Evolutionary conservation across 2,329 filamentous ascomycete species (phyloP), one percentile per base, ranked within the genome.

Genomic region (Dryadomyces sulphureus): DNA sequence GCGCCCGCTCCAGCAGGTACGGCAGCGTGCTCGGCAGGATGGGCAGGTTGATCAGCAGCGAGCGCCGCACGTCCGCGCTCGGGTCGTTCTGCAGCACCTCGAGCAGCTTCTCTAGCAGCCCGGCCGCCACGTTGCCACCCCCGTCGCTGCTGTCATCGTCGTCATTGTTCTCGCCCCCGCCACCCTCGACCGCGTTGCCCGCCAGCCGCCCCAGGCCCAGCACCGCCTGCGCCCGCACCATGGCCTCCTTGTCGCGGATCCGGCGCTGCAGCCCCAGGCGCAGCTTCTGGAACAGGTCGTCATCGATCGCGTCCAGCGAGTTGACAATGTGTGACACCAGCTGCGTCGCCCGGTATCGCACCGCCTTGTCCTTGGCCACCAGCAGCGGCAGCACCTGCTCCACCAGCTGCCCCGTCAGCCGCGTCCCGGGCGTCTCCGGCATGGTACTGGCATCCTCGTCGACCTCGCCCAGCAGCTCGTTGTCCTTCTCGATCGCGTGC

Each of bases 51-150:
- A 92, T 74, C 3, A 98, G 73, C 11, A 98, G 72, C 8, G 87
- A 87, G 50, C 89, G 79, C 53, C 92, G 77, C 32, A 98, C 92
- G 56, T 98, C 92, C 2, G 90, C 88, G 54, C 87, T 93, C 0
- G 90, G 84, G 56, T 98, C 92, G 54, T 96, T 92, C 59, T 94
- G 88, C 54, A 96, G 72, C 25, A 93, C 81, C 55, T 93, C 84
- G 9, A 95, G 69, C 5, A 96, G 75, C 62, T 88, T 93, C 49
- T 84, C 79, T 21, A 94, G 67, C 35, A 95, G 70, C 8, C 84
- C 83, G 8, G 75, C 77, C 11, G 75, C 69, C 20, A 72, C 72
- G 24, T 22, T 79, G 45, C 81, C 79, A 45, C 84, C 79, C 44
- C 81, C 79, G 47, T 82, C 77, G 48, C 79, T 82, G 45, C 32